Conservation (phyloP, 371 early-diverging fungal genomes). For the Mortierella sp. region DNA sequence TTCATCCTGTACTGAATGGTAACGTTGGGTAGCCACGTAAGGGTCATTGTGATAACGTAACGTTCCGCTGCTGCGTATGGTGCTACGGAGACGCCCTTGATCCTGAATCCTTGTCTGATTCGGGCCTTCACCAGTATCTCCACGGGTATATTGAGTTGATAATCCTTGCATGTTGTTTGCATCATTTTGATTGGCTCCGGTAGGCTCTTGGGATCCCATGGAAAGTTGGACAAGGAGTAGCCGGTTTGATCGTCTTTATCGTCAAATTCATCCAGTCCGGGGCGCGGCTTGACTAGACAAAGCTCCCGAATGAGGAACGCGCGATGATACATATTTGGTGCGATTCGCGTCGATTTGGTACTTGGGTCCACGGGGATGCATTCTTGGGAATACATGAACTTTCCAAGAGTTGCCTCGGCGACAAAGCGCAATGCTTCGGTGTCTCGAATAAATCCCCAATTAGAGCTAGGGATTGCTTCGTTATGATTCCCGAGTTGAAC, state of each 20-base stretch:
- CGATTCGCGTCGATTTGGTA: slow-evolving; percentile 6
- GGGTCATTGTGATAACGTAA: slow-evolving; percentile 52
- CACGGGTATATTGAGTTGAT: slow-evolving; percentile 71
- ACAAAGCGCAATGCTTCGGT: slow-evolving; percentile 86
- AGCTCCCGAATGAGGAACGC: slow-evolving; percentile 75
- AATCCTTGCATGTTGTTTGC: slow-evolving; percentile 82
- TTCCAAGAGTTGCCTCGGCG: slow-evolving; percentile 81
- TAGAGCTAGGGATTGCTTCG: slow-evolving; percentile 80
- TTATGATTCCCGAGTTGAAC: slow-evolving; percentile 86
- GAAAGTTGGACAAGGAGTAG: slow-evolving; percentile 70
- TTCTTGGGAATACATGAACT: slow-evolving; percentile 81
- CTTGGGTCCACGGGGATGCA: slow-evolving; percentile 50
- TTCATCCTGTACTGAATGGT: slow-evolving; percentile 87
- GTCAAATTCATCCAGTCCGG: slow-evolving; percentile 38
- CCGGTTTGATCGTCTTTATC: slow-evolving; percentile 40
- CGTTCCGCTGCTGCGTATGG: slow-evolving; percentile 34
- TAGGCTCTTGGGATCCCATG: slow-evolving; percentile 84
- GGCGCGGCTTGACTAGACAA: slow-evolving; percentile 62
- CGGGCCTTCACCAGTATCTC: slow-evolving; percentile 77
- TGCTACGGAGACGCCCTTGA: slow-evolving; percentile 66
- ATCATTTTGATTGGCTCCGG: slow-evolving; percentile 84
- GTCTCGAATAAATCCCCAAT: slow-evolving; percentile 90
- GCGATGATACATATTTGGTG: slow-evolving; percentile 86
- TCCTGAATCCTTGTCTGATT: slow-evolving; percentile 85
- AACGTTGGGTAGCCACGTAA: slow-evolving; percentile 85